Evolutionary conservation across 1,139 yeast genomes (phyloP).

Genomic region (Lodderomyces orthopsilosis): DNA sequence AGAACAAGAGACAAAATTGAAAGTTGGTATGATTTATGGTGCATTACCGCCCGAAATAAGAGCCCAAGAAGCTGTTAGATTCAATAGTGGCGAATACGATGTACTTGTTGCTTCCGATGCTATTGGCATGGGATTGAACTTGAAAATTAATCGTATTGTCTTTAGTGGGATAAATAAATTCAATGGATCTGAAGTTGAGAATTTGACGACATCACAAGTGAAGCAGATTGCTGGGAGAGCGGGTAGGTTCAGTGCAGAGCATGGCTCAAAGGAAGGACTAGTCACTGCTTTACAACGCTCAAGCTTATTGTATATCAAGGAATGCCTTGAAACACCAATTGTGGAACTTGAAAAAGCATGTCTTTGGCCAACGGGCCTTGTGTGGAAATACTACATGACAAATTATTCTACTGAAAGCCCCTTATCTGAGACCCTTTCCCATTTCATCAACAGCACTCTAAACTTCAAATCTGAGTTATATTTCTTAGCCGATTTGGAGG

Average conservation of each 20-base stretch:
- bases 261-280: constrained; percentile 51
- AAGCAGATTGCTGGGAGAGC: constrained; percentile 98
- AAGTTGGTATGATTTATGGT: constrained; percentile 91
- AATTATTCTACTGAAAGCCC: constrained; percentile 48
- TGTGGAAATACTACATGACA: constrained; percentile 58
- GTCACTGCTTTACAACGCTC: constrained; percentile 52
- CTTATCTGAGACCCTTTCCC: constrained; percentile 42
- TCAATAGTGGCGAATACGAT: constrained; percentile 74
- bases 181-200: constrained; percentile 55
- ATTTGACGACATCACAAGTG: constrained; percentile 60
- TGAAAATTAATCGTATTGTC: constrained; percentile 76
- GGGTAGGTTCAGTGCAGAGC: constrained; percentile 59
- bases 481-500: constrained; percentile 44
- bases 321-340: constrained; percentile 47
- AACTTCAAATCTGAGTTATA: constrained; percentile 28
- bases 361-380: constrained; percentile 67
- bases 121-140: constrained; percentile 93
- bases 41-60: constrained; percentile 96
- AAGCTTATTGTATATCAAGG: constrained; percentile 43
- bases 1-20: constrained; percentile 57
- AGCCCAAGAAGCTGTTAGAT: constrained; percentile 74
- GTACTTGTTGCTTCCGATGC: constrained; percentile 94
- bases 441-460: constrained; percentile 41
- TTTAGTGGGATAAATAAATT: constrained; percentile 69
- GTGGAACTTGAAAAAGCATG: constrained; percentile 52